These are phyloP conservation scores for Solanum peruvianum DNA, from an alignment of 257 asterid genomes.

Conservation along the genomic window DNA sequence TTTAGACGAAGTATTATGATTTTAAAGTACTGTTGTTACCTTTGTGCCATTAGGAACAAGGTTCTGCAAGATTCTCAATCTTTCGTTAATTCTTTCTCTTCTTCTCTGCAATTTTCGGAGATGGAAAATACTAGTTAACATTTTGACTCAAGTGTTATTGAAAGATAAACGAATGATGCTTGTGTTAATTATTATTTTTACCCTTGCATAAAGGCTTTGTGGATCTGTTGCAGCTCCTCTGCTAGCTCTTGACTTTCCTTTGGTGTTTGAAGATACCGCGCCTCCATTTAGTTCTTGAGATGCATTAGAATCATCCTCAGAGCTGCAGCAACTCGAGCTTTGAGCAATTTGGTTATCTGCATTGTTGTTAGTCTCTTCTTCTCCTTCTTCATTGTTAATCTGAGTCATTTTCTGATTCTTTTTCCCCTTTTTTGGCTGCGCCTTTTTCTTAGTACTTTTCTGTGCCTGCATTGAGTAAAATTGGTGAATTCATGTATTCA, in stretches of 20 bases:
- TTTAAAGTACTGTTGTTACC: constrained; percentile 12
- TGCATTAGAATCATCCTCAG: constrained; percentile 39
- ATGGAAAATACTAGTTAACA: not conserved
- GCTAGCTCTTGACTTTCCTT: constrained; percentile 44
- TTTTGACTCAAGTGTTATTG: not conserved
- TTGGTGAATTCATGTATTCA: not conserved
- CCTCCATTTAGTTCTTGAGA: constrained; percentile 35
- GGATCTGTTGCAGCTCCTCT: constrained; percentile 80
- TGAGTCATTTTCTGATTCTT: constrained; percentile 27
- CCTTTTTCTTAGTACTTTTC: constrained; percentile 14
- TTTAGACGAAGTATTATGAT: not conserved
- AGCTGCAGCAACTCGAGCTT: constrained; percentile 32
- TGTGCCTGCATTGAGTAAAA: constrained; percentile 17
- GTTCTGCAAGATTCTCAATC: constrained; percentile 74
- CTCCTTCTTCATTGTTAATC: constrained; percentile 29
- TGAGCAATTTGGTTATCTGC: constrained; percentile 15
- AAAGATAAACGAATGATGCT: not conserved
- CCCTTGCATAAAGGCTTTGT: constrained; percentile 94
- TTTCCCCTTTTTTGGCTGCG: constrained; percentile 22
- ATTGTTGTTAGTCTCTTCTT: constrained; percentile 14
- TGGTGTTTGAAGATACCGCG: constrained; percentile 15
- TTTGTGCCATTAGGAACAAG: constrained; percentile 90
- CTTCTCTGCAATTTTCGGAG: constrained; percentile 40
- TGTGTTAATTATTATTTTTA: constrained; percentile 4
- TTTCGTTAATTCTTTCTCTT: constrained; percentile 80